Base-by-base conservation (phyloP, 2,329 filamentous ascomycete genomes). In the Paraphoma sp. region DNA sequence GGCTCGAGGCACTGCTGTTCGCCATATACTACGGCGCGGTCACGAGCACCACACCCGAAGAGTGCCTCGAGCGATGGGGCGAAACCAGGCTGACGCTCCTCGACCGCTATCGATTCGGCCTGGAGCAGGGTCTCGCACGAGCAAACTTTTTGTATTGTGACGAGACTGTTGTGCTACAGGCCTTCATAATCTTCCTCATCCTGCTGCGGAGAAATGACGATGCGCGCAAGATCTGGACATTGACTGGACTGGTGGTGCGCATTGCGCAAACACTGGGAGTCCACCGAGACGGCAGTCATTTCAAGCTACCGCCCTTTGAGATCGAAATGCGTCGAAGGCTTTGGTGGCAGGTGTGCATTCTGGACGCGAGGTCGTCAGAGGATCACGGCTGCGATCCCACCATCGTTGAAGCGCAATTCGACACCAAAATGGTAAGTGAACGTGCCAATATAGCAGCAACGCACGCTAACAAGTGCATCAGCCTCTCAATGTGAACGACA, bases 301-400 rank as follows among this genome's bases (percentile, higher is more conserved):
- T 86, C 59, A 75, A 78, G 33, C 76, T 88, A 0, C 76, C 78
- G 0, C 85, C 87, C 0, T 89, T 86, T 62, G 84, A 88, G 51
- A 80, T 84, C 4, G 86, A 89, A 68, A 84, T 86, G 77, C 78
- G 85, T 17, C 78, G 86, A 56, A 77, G 86, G 30, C 72, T 86
- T 6, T 88, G 86, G 86, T 88, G 85, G 83, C 81, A 84, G 56
- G 70, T 87, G 0, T 81, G 82, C 62, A 77, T 87, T 12, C 74
- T 89, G 0, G 87, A 90, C 66, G 80, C 82, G 3, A 78, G 87
- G 56, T 81, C 86, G 1, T 84, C 85, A 0, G 87, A 89, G 65
- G 85, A 89, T 55, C 85, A 89, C 65, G 86, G 86, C 0, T 85
- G 84, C 18, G 86, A 89, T 56, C 83, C 86, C 2, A 84, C 83